phyloP scores from a whole-genome alignment of 139 green algal genomes.

The Tetraselmis chui region DNA sequence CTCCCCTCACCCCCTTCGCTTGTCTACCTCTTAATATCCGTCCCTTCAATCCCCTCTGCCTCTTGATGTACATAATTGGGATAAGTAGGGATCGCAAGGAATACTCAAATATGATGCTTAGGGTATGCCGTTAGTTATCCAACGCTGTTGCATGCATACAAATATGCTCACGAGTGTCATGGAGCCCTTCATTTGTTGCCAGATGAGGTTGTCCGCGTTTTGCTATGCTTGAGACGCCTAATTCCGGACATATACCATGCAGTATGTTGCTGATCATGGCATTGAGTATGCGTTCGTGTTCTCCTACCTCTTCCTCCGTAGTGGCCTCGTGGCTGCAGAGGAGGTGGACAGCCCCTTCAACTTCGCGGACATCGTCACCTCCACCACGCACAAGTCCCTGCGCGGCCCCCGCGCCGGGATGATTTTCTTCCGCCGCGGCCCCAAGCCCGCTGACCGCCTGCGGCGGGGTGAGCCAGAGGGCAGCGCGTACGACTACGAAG shows the following conservation, averaged over 20 bases:
- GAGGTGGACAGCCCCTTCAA: slow-evolving; percentile 53
- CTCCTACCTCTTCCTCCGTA: slow-evolving; percentile 53
- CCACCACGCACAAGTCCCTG: slow-evolving; percentile 96
- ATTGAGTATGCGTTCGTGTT: slow-evolving; percentile 47
- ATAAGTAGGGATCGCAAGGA: too few relatives aligned
- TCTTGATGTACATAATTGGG: neutral
- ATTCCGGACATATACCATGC: neutral
- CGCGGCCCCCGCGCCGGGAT: slow-evolving; percentile 79
- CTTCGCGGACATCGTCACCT: slow-evolving; percentile 80
- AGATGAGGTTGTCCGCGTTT: too few relatives aligned
- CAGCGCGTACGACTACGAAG: neutral
- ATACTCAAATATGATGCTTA: too few relatives aligned
- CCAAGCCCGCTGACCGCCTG: slow-evolving; percentile 50
- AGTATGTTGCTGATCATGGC: neutral
- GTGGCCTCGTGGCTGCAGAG: slow-evolving; percentile 53
- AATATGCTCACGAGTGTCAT: too few relatives aligned
- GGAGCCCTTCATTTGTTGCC: too few relatives aligned
- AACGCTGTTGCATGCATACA: too few relatives aligned
- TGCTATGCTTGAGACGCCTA: too few relatives aligned
- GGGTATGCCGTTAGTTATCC: too few relatives aligned
- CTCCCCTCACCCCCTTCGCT: neutral
- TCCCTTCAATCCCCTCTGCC: neutral
- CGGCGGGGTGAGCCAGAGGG: slow-evolving; percentile 61
- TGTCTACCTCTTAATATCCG: neutral
- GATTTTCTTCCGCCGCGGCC: slow-evolving; percentile 88